phyloP scores from a whole-genome alignment of 805 yeast genomes.

The Ogataea siamensis region DNA sequence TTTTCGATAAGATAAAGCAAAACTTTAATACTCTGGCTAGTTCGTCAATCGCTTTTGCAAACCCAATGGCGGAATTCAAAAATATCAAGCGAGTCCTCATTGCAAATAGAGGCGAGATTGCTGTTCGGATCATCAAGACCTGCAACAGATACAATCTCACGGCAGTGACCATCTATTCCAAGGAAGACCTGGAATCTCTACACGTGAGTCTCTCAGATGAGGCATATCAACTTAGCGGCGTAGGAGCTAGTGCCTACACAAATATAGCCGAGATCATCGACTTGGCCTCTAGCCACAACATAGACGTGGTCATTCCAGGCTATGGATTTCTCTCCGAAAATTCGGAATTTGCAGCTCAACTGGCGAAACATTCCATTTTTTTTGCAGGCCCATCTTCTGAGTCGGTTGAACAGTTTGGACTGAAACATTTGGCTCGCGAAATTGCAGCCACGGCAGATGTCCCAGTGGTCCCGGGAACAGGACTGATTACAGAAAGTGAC shows the following conservation, averaged over 20 bases:
- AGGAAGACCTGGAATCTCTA: slow-evolving; percentile 82
- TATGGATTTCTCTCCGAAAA: slow-evolving; percentile 97
- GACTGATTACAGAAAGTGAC: slow-evolving; percentile 61
- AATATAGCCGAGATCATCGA: slow-evolving; percentile 77
- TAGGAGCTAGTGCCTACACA: slow-evolving; percentile 84
- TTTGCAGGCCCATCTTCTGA: slow-evolving; percentile 96
- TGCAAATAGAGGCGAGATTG: slow-evolving; percentile 97
- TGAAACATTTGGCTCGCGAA: slow-evolving; percentile 94
- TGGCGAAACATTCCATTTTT: slow-evolving; percentile 75
- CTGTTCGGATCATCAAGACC: slow-evolving; percentile 91
- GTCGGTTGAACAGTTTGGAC: slow-evolving; percentile 84
- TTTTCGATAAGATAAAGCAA: not conserved
- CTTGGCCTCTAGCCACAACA: slow-evolving; percentile 78
- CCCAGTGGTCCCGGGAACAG: slow-evolving; percentile 95
- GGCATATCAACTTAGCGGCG: slow-evolving; percentile 74
- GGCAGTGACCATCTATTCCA: slow-evolving; percentile 86
- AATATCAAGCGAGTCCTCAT: slow-evolving; percentile 69
- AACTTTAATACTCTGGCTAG: not conserved
- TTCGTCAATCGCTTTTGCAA: not conserved
- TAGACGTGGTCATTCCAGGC: slow-evolving; percentile 96
- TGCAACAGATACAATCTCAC: slow-evolving; percentile 73
- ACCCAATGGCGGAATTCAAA: slow-evolving; percentile 3
- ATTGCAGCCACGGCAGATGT: slow-evolving; percentile 86
- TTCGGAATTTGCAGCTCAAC: slow-evolving; percentile 90
- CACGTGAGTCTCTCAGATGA: slow-evolving; percentile 84